Conservation (phyloP, 2,329 filamentous ascomycete genomes). For the Ascochyta koolunga region DNA sequence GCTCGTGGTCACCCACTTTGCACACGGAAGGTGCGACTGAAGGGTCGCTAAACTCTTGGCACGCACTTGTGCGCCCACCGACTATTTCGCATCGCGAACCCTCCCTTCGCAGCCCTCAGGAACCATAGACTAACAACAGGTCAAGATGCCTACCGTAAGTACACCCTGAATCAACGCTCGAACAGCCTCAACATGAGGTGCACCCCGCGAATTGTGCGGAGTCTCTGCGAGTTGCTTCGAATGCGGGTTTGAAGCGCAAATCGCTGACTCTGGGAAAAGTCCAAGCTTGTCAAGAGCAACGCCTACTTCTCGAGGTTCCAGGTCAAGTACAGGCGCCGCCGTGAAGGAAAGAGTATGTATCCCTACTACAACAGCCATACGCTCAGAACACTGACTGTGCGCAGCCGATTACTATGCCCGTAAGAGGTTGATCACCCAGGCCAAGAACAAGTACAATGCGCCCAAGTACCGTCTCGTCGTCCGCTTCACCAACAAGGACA, state of each 20-base stretch:
- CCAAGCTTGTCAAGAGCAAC: slow-evolving; percentile 96
- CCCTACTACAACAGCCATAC: not conserved
- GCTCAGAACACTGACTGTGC: slow-evolving; percentile 61
- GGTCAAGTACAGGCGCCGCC: slow-evolving; percentile 99
- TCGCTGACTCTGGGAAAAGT: slow-evolving; percentile 96
- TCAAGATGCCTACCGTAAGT: slow-evolving; percentile 59
- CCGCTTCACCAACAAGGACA: slow-evolving; percentile 99
- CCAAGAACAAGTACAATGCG: slow-evolving; percentile 99
- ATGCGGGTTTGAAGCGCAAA: slow-evolving; percentile 89
- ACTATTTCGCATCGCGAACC: slow-evolving; percentile 24
- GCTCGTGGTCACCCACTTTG: slow-evolving; percentile 33
- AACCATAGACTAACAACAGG: slow-evolving; percentile 34
- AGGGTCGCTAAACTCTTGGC: slow-evolving; percentile 26
- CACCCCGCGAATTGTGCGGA: slow-evolving; percentile 43
- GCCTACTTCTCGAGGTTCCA: slow-evolving; percentile 99
- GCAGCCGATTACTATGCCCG: slow-evolving; percentile 98
- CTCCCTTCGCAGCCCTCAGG: slow-evolving; percentile 33
- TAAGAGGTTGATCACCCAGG: slow-evolving; percentile 99
- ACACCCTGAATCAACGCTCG: slow-evolving; percentile 28
- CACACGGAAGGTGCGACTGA: slow-evolving; percentile 14
- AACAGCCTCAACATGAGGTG: slow-evolving; percentile 24
- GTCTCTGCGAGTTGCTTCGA: slow-evolving; percentile 91
- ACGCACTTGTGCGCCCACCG: slow-evolving; percentile 17
- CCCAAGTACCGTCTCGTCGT: slow-evolving; percentile 99
- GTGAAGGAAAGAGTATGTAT: slow-evolving; percentile 94